Base-by-base conservation (phyloP, 1,284 basidiomycete genomes). In the Microbotryum scabiosae region DNA sequence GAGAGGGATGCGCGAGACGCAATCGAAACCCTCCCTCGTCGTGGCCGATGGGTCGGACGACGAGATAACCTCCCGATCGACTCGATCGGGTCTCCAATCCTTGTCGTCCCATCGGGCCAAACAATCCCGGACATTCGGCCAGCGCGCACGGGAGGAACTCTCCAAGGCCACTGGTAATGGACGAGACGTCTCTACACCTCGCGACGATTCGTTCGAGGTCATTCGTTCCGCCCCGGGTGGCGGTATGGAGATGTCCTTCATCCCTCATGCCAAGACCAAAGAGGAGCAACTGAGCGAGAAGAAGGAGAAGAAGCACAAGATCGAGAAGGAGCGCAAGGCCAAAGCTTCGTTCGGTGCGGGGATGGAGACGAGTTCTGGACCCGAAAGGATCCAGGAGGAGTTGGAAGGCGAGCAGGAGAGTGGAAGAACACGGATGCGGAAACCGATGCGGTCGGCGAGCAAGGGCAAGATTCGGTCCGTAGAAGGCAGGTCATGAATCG, bases 331-430 rank as follows among this genome's bases (percentile, higher is more conserved):
- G 64, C 69, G 48, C 71, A 66, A 21, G 57, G 75, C 61, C 66
- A 73, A 63, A 70, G 72, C 48, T 67, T 79, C 75, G 63, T 94
- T 90, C 74, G 93, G 86, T 52, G 86, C 82, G 51, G 91, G 87
- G 30, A 79, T 90, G 84, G 90, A 90, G 79, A 86, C 81, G 73
- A 88, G 87, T 9, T 80, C 81, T 2, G 60, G 52, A 12, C 54
- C 53, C 14, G 36, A 23, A 5, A 25, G 26, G 16, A 12, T 50
- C 12, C 61, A 57, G 41, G 56, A 66, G 32, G 62, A 60, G 2
- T 51, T 30, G 14, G 57, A 64, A 21, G 67, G 60, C 26, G 64
- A 68, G 54, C 62, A 66, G 14, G 67, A 53, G 2, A 57, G 52
- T 10, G 67, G 67, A 4, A 23, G 67, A 26, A 61, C 41, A 48